Percentiles rank a stretch among this genome's conserved stretches.
Evolutionary conservation across 139 green algal species (phyloP).

Genomic region (Mesotaenium endlicherianum): DNA sequence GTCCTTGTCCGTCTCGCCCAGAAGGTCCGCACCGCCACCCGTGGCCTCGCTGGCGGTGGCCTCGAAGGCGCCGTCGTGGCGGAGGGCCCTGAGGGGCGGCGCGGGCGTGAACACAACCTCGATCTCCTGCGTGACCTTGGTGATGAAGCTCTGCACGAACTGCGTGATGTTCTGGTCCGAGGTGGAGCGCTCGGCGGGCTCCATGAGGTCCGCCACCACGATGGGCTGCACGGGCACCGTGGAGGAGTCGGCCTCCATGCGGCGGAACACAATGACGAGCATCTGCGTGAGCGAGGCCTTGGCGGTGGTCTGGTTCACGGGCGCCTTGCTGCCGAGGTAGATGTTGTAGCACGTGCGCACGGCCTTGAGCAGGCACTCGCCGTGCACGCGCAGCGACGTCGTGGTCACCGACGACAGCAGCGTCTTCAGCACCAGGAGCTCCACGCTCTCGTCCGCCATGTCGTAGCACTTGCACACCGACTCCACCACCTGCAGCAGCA

Average conservation of each 20-base stretch:
- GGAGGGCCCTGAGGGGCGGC: neutral
- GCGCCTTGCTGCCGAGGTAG: slow-evolving; percentile 61
- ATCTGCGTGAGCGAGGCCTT: slow-evolving; percentile 97
- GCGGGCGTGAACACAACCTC: slow-evolving; percentile 54
- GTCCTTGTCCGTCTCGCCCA: slow-evolving; percentile 54
- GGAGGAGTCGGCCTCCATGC: slow-evolving; percentile 80
- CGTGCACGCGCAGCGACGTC: slow-evolving; percentile 66
- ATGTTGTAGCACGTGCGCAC: slow-evolving; percentile 96
- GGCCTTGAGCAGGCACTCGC: slow-evolving; percentile 71
- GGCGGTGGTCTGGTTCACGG: slow-evolving; percentile 86
- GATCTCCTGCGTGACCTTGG: slow-evolving; percentile 74
- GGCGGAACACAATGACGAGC: slow-evolving; percentile 91
- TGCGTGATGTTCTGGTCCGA: slow-evolving; percentile 31
- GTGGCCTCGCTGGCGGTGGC: neutral
- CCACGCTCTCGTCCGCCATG: slow-evolving; percentile 84
- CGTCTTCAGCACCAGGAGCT: slow-evolving; percentile 85
- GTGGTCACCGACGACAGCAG: slow-evolving; percentile 86
- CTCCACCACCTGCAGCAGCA: slow-evolving; percentile 42
- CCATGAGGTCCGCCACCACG: slow-evolving; percentile 55
- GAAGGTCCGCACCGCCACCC: slow-evolving; percentile 15
- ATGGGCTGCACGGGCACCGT: slow-evolving; percentile 58
- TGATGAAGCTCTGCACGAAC: slow-evolving; percentile 78
- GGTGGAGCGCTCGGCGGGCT: slow-evolving; percentile 25
- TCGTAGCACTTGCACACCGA: slow-evolving; percentile 76
- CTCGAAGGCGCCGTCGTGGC: slow-evolving; percentile 61